Evolutionary conservation across 2,329 filamentous ascomycete species (phyloP).

Genomic region (Trichoderma sp.): DNA sequence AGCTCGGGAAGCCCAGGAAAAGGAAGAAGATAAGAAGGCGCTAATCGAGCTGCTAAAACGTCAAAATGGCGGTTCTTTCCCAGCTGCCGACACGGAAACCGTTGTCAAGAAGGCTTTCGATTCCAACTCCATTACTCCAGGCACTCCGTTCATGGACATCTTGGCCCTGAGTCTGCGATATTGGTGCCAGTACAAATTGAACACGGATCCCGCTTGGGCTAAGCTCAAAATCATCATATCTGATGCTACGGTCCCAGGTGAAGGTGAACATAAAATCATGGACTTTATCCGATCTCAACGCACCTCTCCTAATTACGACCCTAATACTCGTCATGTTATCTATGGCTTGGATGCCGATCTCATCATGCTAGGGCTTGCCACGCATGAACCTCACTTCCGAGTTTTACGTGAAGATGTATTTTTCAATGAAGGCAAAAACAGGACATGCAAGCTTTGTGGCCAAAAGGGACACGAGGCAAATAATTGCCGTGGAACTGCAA

Average conservation of each 20-base stretch:
- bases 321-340: constrained; percentile 96
- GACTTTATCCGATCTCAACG: constrained; percentile 93
- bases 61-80: constrained; percentile 64
- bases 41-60: constrained; percentile 80
- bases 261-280: constrained; percentile 99
- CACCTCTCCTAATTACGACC: constrained; percentile 84
- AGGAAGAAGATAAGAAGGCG: constrained; percentile 86
- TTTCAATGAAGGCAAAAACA: constrained; percentile 78
- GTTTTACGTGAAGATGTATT: constrained; percentile 97
- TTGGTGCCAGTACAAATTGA: constrained; percentile 97
- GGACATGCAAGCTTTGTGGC: constrained; percentile 83
- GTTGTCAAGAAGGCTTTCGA: constrained; percentile 90
- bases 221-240: constrained; percentile 98
- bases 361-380: constrained; percentile 96
- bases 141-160: constrained; percentile 98
- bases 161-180: constrained; percentile 86
- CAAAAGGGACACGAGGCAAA: constrained; percentile 88
- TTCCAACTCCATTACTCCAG: constrained; percentile 81
- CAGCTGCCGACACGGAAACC: constrained; percentile 59
- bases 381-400: constrained; percentile 95
- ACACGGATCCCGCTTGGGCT: constrained; percentile 93
- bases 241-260: constrained; percentile 93
- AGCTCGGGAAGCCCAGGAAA: constrained; percentile 90
- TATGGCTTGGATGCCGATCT: constrained; percentile 97
- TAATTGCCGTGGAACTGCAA: constrained; percentile 76